phyloP scores from a whole-genome alignment of 2,329 filamentous ascomycete species.

The Aspergillus viridinutans region DNA sequence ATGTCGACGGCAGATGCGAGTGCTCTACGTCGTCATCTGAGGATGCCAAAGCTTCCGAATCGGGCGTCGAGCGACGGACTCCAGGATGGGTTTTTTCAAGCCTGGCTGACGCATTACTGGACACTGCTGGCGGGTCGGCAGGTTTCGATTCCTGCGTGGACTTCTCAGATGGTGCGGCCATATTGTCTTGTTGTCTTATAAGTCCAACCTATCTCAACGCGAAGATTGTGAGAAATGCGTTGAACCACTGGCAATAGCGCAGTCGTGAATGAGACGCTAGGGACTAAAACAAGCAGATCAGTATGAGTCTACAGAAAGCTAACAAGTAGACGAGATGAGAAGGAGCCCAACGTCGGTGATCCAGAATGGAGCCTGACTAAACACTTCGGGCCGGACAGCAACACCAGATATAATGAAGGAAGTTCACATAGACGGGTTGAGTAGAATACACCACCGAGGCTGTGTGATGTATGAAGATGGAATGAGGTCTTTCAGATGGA shows the following conservation, averaged over 20 bases:
- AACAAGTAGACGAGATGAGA: background rate
- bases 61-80: constrained; percentile 78
- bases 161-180: constrained; percentile 41
- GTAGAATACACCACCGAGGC: background rate
- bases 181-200: constrained; percentile 16
- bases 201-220: constrained; percentile 23
- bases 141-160: constrained; percentile 26
- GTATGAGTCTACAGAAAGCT: background rate
- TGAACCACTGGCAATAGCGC: background rate
- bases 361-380: background rate
- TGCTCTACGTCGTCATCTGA: constrained; percentile 87
- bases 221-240: constrained; percentile 22
- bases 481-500: background rate
- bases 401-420: background rate
- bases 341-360: background rate
- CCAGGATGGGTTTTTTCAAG: constrained; percentile 68
- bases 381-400: background rate
- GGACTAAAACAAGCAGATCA: background rate
- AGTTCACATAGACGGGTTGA: background rate
- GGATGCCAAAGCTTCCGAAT: constrained; percentile 88
- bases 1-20: constrained; percentile 51
- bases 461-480: background rate
- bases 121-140: constrained; percentile 43
- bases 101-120: constrained; percentile 60
- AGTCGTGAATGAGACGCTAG: background rate